Base-by-base conservation (phyloP, 202 grass and related monocot genomes). In the Eragrostis tef region DNA sequence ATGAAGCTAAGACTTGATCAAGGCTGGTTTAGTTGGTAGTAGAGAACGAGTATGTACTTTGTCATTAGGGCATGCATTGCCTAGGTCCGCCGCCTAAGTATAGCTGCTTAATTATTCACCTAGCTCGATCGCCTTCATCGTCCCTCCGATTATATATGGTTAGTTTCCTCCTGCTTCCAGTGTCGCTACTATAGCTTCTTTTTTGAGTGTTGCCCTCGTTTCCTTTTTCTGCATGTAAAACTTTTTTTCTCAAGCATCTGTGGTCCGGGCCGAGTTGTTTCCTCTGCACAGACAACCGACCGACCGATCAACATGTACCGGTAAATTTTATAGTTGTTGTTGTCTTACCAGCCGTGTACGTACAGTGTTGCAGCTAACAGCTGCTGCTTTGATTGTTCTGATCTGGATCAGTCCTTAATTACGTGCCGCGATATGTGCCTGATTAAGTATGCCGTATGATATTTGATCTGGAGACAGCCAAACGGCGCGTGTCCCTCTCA, bases 271-370 rank as follows among this genome's bases (percentile, higher is more conserved):
- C 86, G 90, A 93, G 90, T 89, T 98, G 92, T 85, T 89, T 82
- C 79, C 73, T 52, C 56, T 69, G 70, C 77, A 76, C 81, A 93
- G 91, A 93, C 92, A 86, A 98, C 94, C 86, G 74, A 87, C 94
- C 88, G 67, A 48, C 25, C 43, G 81, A 67, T 80, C 78, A 27
- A 45, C 52, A 29, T 79, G 53, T 62, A 44, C 47, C 60, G 51
- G 41, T 88, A 52, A 77, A 77, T 80, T 79, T 46, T 24, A 21
- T 77, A 48, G 11, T 27, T 19, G 20, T 42, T 73, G 11, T 31
- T 44, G 58, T 51, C 49, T 25, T 78, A 39, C 5, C 21, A 43
- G 69, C 63, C 76, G 21, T 14, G 49, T n/a, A 11, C 12, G 27
- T 87, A 73, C 64, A 31, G 3, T 19, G 57, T 2, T 45, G 65